Base-by-base conservation (phyloP, 305 asterid genomes). In the Fraxinus dipetala region DNA sequence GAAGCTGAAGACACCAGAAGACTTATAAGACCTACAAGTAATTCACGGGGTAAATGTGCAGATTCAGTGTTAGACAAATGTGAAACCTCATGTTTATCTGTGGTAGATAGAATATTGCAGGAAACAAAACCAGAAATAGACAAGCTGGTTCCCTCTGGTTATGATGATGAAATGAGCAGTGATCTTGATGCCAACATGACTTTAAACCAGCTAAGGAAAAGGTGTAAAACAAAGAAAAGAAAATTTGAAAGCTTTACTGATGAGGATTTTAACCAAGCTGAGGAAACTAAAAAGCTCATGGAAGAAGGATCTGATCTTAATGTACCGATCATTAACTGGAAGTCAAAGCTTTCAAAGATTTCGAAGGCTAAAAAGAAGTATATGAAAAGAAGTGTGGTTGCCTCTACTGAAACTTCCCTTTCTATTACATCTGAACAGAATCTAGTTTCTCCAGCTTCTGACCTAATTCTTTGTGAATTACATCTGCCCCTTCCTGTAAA, bases 261-360 rank as follows among this genome's bases (percentile, higher is more conserved):
- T 14, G 43, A 6, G 10, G 56, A 5, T 45, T 73, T 77, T 32
- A 28, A 77, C 69, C 83, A 81, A 74, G 76, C 38, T 10, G 54
- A 30, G 10, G 24, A 20, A 51, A 65, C 82, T 80, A 34, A 31
- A 80, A 84, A 78, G 67, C 75, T 54, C 24, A 80, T 18, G 36
- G 90, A 87, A 79, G 87, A 83, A 38, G 86, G 85, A 18, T 78
- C 82, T 77, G 89, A 89, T 83, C 88, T 89, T 18, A 30, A 79
- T 26, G 87, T 63, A 45, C 88, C 85, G 45, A 88, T 89, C 54
- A 83, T 84, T 79, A 69, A 24, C 79, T 86, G 74, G 85, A 87
- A 85, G 81, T 28, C 18, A 26, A 82, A 85, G 83, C 30, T 75
- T 36, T 69, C 85, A 72, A 83, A 85, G 81, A 83, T 72, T 2